Conservation (phyloP, 2,329 filamentous ascomycete genomes). For the Fusarium burgessii region DNA sequence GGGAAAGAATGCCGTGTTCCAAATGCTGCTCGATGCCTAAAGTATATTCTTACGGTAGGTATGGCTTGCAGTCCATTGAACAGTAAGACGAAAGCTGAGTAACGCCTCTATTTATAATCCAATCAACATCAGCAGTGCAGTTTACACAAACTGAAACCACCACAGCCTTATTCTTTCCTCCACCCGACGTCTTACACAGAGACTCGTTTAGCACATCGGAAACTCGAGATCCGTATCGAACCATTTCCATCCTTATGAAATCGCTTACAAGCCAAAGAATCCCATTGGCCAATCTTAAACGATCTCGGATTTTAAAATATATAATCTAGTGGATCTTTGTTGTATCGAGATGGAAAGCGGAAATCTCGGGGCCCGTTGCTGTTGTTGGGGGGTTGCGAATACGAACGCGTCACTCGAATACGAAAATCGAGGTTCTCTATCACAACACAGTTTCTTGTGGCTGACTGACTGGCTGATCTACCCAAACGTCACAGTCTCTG, state of each 20-base stretch:
- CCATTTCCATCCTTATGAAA: slow-evolving; percentile 10
- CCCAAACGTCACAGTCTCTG: slow-evolving; percentile 33
- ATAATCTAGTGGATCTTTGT: slow-evolving; percentile 5
- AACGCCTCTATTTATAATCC: not conserved
- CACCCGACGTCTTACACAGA: not conserved
- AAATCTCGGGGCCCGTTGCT: slow-evolving; percentile 11
- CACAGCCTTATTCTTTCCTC: slow-evolving; percentile 1
- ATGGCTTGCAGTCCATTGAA: too few relatives aligned
- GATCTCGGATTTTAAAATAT: not conserved
- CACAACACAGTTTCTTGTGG: too few relatives aligned
- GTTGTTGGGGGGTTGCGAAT: slow-evolving; percentile 7
- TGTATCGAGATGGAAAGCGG: slow-evolving; percentile 11
- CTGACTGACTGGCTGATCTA: not conserved
- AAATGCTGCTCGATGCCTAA: too few relatives aligned
- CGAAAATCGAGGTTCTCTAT: not conserved
- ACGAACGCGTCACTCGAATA: slow-evolving; percentile 33
- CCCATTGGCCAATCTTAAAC: slow-evolving; percentile 10
- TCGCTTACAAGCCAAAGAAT: not conserved
- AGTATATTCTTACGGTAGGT: too few relatives aligned
- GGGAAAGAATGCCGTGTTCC: too few relatives aligned
- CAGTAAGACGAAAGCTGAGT: not conserved
- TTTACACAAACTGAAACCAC: not conserved
- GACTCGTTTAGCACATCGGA: slow-evolving; percentile 29
- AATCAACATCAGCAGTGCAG: not conserved
- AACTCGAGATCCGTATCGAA: slow-evolving; percentile 40